phyloP scores from a whole-genome alignment of 2,329 filamentous ascomycete genomes.

The Penicillium sp. region DNA sequence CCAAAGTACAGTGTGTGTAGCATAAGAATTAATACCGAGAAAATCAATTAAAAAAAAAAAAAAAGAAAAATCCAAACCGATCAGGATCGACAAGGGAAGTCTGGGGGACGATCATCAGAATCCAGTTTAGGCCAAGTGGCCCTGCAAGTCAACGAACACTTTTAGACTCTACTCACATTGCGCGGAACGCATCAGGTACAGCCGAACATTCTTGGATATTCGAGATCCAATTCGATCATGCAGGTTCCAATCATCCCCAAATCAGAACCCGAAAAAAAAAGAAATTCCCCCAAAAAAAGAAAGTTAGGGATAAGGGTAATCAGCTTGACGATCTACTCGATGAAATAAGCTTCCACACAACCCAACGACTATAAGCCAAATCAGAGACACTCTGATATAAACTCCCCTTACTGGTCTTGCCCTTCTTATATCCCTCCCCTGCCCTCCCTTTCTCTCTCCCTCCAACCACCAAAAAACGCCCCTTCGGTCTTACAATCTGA shows the following conservation, averaged over 20 bases:
- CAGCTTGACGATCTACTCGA: conserved; percentile 17
- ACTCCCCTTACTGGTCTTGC: conserved; percentile 12
- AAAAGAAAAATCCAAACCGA: background rate
- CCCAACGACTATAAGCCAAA: conserved; percentile 8
- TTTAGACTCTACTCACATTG: conserved; percentile 26
- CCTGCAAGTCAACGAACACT: conserved; percentile 20
- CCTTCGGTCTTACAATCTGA: conserved; percentile 21
- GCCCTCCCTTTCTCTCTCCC: conserved; percentile 5
- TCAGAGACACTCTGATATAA: background rate
- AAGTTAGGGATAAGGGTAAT: conserved; percentile 21
- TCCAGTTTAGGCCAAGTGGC: background rate
- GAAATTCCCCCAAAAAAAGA: background rate
- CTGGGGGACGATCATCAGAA: conserved; percentile 1
- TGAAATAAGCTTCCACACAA: conserved; percentile 20
- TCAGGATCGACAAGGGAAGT: background rate
- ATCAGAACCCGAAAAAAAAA: background rate
- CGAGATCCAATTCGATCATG: background rate
- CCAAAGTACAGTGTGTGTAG: background rate
- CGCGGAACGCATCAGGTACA: conserved; percentile 23
- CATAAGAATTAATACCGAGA: background rate
- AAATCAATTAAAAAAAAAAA: background rate
- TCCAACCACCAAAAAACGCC: conserved; percentile 14
- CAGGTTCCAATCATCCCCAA: background rate
- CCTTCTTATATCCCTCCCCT: conserved; percentile 17
- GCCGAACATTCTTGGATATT: conserved; percentile 23